Conservation (phyloP, 352 stramenopile genomes). For the Pythium periplocum region DNA sequence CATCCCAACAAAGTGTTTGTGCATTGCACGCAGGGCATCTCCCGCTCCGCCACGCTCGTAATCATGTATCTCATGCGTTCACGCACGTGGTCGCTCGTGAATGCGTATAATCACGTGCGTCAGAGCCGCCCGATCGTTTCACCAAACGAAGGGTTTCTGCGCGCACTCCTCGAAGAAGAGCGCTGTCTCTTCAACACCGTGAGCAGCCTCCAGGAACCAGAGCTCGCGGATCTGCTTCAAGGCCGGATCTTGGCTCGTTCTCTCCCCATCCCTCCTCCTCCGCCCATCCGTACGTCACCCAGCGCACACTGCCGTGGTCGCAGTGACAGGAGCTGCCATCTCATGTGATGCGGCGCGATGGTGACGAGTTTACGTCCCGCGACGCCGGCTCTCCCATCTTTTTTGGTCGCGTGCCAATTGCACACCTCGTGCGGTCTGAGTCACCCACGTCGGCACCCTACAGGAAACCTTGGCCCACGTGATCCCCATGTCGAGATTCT, state of each 20-base stretch:
- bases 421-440: no score
- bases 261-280: no score
- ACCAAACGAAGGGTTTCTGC: slow-evolving; percentile 59
- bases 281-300: no score
- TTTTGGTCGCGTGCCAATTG: no score
- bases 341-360: no score
- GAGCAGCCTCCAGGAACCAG: slow-evolving; percentile 38
- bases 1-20: slow-evolving; percentile 41
- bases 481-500: no score
- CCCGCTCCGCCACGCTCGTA: slow-evolving; percentile 58
- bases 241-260: slow-evolving; percentile 12
- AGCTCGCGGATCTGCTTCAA: slow-evolving; percentile 50
- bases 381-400: no score
- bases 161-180: slow-evolving; percentile 41
- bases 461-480: no score
- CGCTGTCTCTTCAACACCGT: slow-evolving; percentile 33
- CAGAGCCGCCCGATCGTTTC: slow-evolving; percentile 45
- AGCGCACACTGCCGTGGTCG: no score
- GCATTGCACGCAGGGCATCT: slow-evolving; percentile 72
- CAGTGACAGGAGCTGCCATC: no score
- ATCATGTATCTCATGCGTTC: slow-evolving; percentile 68
- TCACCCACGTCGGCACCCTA: no score
- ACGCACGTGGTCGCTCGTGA: slow-evolving; percentile 44
- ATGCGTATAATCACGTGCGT: slow-evolving; percentile 55
- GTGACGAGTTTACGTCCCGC: no score